These are phyloP conservation scores for Vitellaria paradoxa DNA, from an alignment of 179 eudicot genomes.

Conservation along the genomic window DNA sequence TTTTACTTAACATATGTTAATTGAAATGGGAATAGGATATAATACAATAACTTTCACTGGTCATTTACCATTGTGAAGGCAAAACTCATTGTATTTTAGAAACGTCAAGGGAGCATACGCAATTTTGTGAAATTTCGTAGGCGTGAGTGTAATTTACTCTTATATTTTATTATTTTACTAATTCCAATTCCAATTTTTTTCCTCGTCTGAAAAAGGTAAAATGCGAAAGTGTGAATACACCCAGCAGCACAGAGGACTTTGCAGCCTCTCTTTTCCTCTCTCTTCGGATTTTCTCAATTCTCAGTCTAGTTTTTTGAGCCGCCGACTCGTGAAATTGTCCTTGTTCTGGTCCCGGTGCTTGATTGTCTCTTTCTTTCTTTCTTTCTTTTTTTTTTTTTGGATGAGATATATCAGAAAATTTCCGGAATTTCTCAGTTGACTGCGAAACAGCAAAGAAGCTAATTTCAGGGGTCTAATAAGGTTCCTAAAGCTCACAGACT, in stretches of 20 bases:
- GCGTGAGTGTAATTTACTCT: not conserved
- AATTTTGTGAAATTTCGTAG: too few relatives aligned
- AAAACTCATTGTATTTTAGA: too few relatives aligned
- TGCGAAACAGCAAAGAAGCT: not conserved
- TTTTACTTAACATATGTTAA: too few relatives aligned
- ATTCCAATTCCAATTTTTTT: not conserved
- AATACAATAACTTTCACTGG: too few relatives aligned
- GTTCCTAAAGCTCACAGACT: not conserved
- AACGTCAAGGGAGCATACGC: too few relatives aligned
- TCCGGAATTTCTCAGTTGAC: not conserved
- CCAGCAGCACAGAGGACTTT: conserved; percentile 6
- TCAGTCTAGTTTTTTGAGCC: not conserved
- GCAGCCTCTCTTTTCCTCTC: not conserved
- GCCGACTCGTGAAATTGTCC: not conserved
- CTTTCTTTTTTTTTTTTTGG: too few relatives aligned
- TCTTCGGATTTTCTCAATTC: not conserved
- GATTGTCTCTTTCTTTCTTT: not conserved
- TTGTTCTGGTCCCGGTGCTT: not conserved
- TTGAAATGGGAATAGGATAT: too few relatives aligned
- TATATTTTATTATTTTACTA: not conserved
- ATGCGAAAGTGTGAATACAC: not conserved
- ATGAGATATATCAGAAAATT: not conserved
- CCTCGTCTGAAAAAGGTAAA: conserved; percentile 13
- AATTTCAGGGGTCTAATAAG: not conserved
- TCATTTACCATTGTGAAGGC: too few relatives aligned